Evolutionary conservation across 2,329 filamentous ascomycete genomes (phyloP), one percentile per base, ranked within the genome.

Genomic region (Dendrostoma leiphaemia): DNA sequence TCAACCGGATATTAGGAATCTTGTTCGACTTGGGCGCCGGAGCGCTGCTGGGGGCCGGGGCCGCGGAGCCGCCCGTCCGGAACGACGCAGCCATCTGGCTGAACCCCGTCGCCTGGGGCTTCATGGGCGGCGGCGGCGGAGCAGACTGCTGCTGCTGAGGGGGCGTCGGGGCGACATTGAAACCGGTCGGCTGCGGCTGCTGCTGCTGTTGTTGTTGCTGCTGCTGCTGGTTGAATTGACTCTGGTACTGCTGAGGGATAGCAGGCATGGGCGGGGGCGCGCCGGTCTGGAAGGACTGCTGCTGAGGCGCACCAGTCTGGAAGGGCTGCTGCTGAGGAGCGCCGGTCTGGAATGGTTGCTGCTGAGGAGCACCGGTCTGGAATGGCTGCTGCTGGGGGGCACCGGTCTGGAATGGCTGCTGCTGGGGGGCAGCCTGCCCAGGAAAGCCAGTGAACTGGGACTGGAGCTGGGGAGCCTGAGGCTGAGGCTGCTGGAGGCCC

Each of bases 1-100:
- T 96, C 58, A 99, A 75, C 47, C 94, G 83, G 61, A 97, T 95
- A 68, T 89, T 97, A 26, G 94, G 94, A 53, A 99, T 97, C 74
- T 89, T 94, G 63, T 82, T 86, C 12, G 80, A 74, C 40, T 53
- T 53, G 8, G 77, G 70, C 64, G 83, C 85, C 54, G 75, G 71
- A 7, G 75, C 69, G 56, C 76, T 68, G 59, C 74, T 72, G 24
- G 75, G 73, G 60, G 73, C 71, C 2, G 80, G 66, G 53, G 77
- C 74, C 37, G 75, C 61, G 48, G 70, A 66, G 24, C 75, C 73
- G 5, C 74, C 74, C 0, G 79, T 77, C 60, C 84, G 82, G 68
- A 87, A 87, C 7, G 83, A 86, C 32, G 84, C 83, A 9, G 84
- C 81, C 82, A 87, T 87, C 60, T 85, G 80, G 50, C 73, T 78